Percentiles rank a stretch among this genome's conserved stretches.
phyloP scores from a whole-genome alignment of 352 stramenopile genomes.

The Phytophthora sp. region DNA sequence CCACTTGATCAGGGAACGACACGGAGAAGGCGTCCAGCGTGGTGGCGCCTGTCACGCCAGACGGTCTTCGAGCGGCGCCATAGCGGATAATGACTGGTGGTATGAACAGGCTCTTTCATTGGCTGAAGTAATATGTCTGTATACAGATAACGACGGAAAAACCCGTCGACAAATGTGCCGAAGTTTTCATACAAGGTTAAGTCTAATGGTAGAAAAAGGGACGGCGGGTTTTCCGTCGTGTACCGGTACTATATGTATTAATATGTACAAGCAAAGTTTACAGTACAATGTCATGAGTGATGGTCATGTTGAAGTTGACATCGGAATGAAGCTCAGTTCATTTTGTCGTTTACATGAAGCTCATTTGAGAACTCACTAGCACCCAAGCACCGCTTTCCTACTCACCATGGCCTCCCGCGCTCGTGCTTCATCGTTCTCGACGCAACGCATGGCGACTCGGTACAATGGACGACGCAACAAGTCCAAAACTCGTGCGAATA shows the following conservation, averaged over 20 bases:
- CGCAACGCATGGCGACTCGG: slow-evolving; percentile 8
- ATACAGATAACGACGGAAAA: too few species aligned
- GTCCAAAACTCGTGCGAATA: neutral
- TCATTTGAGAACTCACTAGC: slow-evolving; percentile 22
- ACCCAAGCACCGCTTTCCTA: slow-evolving; percentile 1
- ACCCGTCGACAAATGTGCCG: too few species aligned
- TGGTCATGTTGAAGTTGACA: slow-evolving; percentile 20
- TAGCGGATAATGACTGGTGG: slow-evolving; percentile 26
- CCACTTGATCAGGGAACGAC: slow-evolving; percentile 71
- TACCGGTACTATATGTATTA: too few species aligned
- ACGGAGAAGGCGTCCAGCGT: slow-evolving; percentile 70
- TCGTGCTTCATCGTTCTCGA: slow-evolving; percentile 8
- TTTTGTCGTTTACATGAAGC: neutral
- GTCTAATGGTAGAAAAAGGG: too few species aligned
- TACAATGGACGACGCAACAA: slow-evolving; percentile 7
- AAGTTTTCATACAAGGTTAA: too few species aligned
- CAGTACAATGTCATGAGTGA: slow-evolving; percentile 21
- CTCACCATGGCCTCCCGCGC: slow-evolving; percentile 10
- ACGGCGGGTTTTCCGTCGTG: too few species aligned
- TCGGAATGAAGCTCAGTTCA: slow-evolving; percentile 8
- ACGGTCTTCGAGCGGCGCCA: slow-evolving; percentile 86
- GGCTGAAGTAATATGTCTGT: slow-evolving; percentile 1
- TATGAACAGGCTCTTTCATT: neutral
- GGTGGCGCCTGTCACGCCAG: slow-evolving; percentile 87
- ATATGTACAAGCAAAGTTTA: too few species aligned